Percentiles rank a stretch among this genome's conserved stretches.
These are phyloP conservation scores for Nectriaceae sp. DNA, from an alignment of 2,329 filamentous ascomycete genomes.

Conservation along the genomic window DNA sequence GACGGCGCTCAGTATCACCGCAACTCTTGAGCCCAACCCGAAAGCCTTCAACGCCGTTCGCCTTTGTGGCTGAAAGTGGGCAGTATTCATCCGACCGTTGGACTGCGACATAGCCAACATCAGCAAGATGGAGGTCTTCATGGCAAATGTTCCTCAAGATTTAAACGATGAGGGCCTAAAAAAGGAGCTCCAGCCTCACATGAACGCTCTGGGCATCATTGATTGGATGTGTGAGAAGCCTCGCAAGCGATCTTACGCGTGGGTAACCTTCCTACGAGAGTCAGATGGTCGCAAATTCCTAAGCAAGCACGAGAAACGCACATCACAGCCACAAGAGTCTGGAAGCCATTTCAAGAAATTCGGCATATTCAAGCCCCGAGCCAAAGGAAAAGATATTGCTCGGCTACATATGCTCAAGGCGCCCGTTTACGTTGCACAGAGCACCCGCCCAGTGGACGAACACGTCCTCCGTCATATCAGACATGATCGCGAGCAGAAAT, in stretches of 20 bases:
- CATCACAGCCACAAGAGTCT: not conserved
- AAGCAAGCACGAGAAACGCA: conserved; percentile 32
- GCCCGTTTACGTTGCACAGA: conserved; percentile 33
- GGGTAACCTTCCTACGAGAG: conserved; percentile 44
- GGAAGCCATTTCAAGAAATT: conserved; percentile 8
- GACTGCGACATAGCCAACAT: too few relatives aligned
- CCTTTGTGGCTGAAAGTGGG: too few relatives aligned
- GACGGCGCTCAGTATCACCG: too few relatives aligned
- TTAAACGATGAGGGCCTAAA: conserved; percentile 41
- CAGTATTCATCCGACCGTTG: too few relatives aligned
- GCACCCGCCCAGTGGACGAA: conserved; percentile 34
- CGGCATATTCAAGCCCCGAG: not conserved
- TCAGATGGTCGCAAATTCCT: conserved; percentile 47
- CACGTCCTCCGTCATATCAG: conserved; percentile 29
- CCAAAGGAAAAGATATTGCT: conserved; percentile 21
- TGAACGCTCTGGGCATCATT: conserved; percentile 42
- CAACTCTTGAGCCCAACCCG: too few relatives aligned
- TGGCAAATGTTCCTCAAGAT: conserved; percentile 44
- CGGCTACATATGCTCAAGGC: conserved; percentile 33
- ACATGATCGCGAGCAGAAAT: conserved; percentile 27
- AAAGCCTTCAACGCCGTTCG: too few relatives aligned
- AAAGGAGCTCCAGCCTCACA: conserved; percentile 40
- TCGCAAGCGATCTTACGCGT: conserved; percentile 34
- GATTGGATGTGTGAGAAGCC: conserved; percentile 48
- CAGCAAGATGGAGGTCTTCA: conserved; percentile 53